Evolutionary conservation across 441 rosid genomes (phyloP).

Genomic region (Kokia cookei): DNA sequence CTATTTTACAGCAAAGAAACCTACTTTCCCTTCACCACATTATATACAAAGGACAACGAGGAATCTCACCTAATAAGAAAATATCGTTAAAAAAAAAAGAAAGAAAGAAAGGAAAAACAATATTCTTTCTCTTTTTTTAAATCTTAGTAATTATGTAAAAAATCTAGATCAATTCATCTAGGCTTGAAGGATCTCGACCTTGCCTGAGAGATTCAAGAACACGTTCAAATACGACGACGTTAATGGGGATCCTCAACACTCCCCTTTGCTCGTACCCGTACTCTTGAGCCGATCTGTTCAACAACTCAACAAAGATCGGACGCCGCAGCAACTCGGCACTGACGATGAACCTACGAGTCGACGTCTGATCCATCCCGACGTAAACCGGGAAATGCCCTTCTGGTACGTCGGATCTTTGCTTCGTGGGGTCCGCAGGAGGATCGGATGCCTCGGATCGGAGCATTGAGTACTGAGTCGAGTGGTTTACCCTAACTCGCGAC

Average conservation of each 20-base stretch:
- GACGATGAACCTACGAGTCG: neutral
- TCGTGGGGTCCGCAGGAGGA: neutral
- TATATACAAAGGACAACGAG: neutral
- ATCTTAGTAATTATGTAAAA: neutral
- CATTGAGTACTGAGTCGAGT: neutral
- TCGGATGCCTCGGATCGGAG: neutral
- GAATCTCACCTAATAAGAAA: neutral
- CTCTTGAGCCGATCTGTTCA: constrained; percentile 6
- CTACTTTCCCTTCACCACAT: neutral
- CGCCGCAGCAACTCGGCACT: neutral
- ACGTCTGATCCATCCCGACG: neutral
- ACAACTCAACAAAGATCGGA: constrained; percentile 1
- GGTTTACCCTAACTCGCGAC: neutral
- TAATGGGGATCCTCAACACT: constrained; percentile 6
- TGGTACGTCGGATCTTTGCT: neutral
- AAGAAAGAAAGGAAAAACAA: neutral
- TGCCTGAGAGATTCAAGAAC: constrained; percentile 7
- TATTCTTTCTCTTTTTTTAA: neutral
- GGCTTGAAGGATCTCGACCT: neutral
- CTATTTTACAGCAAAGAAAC: neutral
- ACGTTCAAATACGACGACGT: neutral
- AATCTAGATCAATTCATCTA: neutral
- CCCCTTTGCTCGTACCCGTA: constrained; percentile 9
- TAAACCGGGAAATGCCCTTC: constrained; percentile 4
- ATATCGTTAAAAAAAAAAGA: neutral